Base-by-base conservation (phyloP, 1,284 basidiomycete species). In the Grifola frondosa region DNA sequence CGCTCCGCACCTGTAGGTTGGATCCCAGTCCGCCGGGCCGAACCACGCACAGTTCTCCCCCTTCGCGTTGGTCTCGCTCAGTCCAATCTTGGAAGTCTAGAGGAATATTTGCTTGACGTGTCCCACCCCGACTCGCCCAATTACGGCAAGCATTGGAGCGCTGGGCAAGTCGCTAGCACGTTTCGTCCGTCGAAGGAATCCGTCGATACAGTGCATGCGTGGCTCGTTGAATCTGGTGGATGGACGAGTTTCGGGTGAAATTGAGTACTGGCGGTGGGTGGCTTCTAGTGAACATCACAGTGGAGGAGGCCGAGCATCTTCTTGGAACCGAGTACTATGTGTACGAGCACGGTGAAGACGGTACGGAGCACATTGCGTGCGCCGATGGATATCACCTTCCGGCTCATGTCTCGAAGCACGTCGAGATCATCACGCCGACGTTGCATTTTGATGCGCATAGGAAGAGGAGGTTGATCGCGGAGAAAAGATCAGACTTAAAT, bases 41-140 rank as follows among this genome's bases (percentile, higher is more conserved):
- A 60, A 6, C 52, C 66, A 22, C 54, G 62, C 32, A 47, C 58
- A 1, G 40, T 60, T 32, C 59, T 73, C 8, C 68, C 69, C 20
- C 55, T 77, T 23, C 66, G 69, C 31, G 68, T 77, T 42, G 74
- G 67, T 6, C 66, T 78, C 28, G 63, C 60, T 29, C 74, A 76
- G 52, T 58, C 64, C 25, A 73, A 75, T 53, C 44, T 73, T 12
- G 62, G 70, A 45, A 61, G 61, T 28, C 56, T 76, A 25, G 68
- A 75, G 34, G 57, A 63, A 6, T 60, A 66, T 34, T 64, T 77
- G 13, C 58, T 71, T 46, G 68, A 71, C 42, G 67, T 77, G 23
- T 69, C 74, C 0, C 63, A 74, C 50, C 73, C 75, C 4, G 63
- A 66, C 7, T 75, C 69, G 4, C 44, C 55, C 6, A 63, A 64